Base-by-base conservation (phyloP, 164 flowering plant genomes). In the Saururus chinensis region DNA sequence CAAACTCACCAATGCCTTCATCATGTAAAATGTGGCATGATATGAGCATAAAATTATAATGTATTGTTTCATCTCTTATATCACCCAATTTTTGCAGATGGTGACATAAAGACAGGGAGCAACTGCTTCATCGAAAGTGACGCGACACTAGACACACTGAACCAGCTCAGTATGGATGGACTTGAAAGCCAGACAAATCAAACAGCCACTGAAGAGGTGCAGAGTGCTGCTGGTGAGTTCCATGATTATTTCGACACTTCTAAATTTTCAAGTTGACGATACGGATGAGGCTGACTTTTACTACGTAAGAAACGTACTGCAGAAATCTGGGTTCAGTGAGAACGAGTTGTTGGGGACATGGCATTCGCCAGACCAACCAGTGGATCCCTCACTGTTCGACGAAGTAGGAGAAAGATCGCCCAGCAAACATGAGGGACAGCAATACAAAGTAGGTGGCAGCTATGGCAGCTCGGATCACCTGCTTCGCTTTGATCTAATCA, bases 401-500 rank as follows among this genome's bases (percentile, higher is more conserved):
- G 83, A 82, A 72, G 59, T 80, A 13, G 82, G 75, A 13, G 82
- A 76, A 60, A 62, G 67, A 69, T 68, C 70, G 22, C 66, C 73
- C 2, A 56, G 21, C 20, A 71, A 77, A 51, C 73, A 67, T 2
- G 73, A 73, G 1, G 64, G 61, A 40, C 19, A 45, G 14, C 17
- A 45, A 17, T 17, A 45, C 62, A 0, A 74, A 40, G 37, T 62
- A 69, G 49, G 78, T 77, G 57, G 74, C 56, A 56, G 68, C 53
- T 23, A 24, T 55, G 67, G 62, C 9, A 59, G 56, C 14, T 75
- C 60, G 25, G 70, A 79, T 53, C 88, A 74, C 64, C 61, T 75
- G 63, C 77, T 87, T 37, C 56, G 87, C 69, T 92, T 88, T 59
- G 92, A 89, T 67, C 60, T 82, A 48, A 79, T 89, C 59, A 89